Conservation (phyloP, 768 basidiomycete genomes). For the Leucocoprinus sp. region DNA sequence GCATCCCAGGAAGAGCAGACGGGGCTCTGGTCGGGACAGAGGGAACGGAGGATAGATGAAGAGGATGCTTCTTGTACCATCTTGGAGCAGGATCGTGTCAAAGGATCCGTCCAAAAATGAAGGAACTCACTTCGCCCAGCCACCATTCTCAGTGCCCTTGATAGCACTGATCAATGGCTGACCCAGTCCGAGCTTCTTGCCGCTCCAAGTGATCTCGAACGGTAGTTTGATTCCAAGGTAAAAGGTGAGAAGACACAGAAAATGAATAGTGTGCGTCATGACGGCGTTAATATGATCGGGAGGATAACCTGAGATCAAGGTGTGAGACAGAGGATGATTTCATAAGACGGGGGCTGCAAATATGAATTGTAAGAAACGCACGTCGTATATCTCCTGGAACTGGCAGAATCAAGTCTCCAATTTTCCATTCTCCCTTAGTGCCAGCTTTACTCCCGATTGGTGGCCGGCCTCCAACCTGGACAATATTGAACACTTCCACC, state of each 20-base stretch:
- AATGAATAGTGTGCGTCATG: conserved; percentile 76
- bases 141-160: conserved; percentile 57
- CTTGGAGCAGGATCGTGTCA: conserved; percentile 23
- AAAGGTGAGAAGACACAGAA: conserved; percentile 68
- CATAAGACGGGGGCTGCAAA: neutral
- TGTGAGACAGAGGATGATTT: neutral
- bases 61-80: conserved; percentile 60
- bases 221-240: conserved; percentile 82
- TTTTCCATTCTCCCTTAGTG: conserved; percentile 78
- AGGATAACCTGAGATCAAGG: conserved; percentile 61
- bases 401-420: conserved; percentile 71
- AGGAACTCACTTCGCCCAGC: conserved; percentile 42
- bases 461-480: conserved; percentile 72
- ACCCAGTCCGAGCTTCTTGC: conserved; percentile 64
- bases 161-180: conserved; percentile 70
- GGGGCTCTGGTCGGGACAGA: conserved; percentile 12
- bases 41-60: conserved; percentile 43
- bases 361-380: conserved; percentile 23
- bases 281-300: conserved; percentile 86
- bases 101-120: neutral
- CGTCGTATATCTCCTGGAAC: conserved; percentile 80
- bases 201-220: conserved; percentile 69
- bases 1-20: neutral
- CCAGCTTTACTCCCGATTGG: conserved; percentile 69
- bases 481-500: conserved; percentile 78